Base-by-base conservation (phyloP, 2,329 filamentous ascomycete genomes). In the Fusarium pseudonygamai region DNA sequence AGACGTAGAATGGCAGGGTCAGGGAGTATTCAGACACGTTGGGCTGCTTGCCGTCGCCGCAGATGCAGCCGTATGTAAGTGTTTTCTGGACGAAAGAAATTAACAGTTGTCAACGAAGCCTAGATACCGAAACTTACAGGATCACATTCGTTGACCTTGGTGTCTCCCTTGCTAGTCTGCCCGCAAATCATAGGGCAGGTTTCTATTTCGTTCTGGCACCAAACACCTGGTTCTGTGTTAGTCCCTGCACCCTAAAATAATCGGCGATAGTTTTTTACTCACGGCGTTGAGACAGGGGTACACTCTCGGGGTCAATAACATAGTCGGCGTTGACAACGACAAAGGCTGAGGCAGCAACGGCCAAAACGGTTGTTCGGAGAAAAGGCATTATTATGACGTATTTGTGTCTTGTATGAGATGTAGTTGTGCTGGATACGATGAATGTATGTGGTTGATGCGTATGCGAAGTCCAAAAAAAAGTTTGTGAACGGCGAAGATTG, bases 1-100 rank as follows among this genome's bases (percentile, higher is more conserved):
- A 96, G 77, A 91, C 87, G 84, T 91, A 93, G 87, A 90, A 96
- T 39, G 93, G 93, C 32, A 96, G 85, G 3, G 93, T 95, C 76
- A 94, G 87, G 26, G 91, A 92, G 87, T 92, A 96, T 82, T 95
- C 88, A 78, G 91, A 90, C 55, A 93, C 83, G 83, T 95, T 95
- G 75, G 93, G 93, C 59, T 87, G 83, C 70, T 87, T 80, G 79
- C 89, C 88, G 79, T 92, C 87, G 71, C 87, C 86, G 85, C 93
- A 96, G 75, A 94, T 85, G 81, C 93, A 96, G 72, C 87, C 85
- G 83, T 92, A 96, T n/a, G 84, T 86, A 56, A 96, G 87, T 26
- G 85, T 84, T 58, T 86, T 78, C 89, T 91, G 61, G 30, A 34
- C 28, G 32, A 66, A 34, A 18, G 9, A 62, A 30, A 52, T 67